phyloP scores from a whole-genome alignment of 1,284 basidiomycete genomes.

The Rhodotorula sp. region DNA sequence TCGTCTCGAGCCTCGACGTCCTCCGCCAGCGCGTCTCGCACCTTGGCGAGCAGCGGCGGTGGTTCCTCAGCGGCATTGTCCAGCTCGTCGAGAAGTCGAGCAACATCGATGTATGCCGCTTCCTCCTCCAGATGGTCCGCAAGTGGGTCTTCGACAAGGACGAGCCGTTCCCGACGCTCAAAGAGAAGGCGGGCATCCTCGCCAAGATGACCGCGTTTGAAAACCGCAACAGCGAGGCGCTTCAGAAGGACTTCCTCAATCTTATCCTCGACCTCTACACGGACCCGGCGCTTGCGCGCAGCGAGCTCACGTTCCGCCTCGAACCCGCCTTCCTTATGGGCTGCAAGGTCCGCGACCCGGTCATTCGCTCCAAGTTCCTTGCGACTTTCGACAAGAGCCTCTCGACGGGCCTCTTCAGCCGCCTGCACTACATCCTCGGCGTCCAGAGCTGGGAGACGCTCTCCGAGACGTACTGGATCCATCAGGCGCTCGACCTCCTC shows the following conservation, averaged over 20 bases:
- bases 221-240: constrained; percentile 63
- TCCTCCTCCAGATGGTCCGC: constrained; percentile 81
- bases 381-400: constrained; percentile 88
- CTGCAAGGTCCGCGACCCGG: constrained; percentile 78
- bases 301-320: constrained; percentile 89
- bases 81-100: constrained; percentile 91
- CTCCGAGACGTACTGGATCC: constrained; percentile 93
- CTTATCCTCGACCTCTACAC: constrained; percentile 95
- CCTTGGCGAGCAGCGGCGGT: constrained; percentile 60
- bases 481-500: constrained; percentile 84
- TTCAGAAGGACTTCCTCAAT: constrained; percentile 84
- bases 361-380: constrained; percentile 82
- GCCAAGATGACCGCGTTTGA: constrained; percentile 92
- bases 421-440: constrained; percentile 87
- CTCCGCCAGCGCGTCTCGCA: constrained; percentile 58
- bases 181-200: constrained; percentile 89
- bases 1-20: constrained; percentile 59
- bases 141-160: constrained; percentile 88
- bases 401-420: constrained; percentile 75
- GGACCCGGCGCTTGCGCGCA: constrained; percentile 78
- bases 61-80: constrained; percentile 71
- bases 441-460: constrained; percentile 96
- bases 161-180: constrained; percentile 78
- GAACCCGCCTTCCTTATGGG: constrained; percentile 94
- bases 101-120: constrained; percentile 75